Conservation (phyloP, 1,284 basidiomycete genomes). For the Moniliophthora roreri region DNA sequence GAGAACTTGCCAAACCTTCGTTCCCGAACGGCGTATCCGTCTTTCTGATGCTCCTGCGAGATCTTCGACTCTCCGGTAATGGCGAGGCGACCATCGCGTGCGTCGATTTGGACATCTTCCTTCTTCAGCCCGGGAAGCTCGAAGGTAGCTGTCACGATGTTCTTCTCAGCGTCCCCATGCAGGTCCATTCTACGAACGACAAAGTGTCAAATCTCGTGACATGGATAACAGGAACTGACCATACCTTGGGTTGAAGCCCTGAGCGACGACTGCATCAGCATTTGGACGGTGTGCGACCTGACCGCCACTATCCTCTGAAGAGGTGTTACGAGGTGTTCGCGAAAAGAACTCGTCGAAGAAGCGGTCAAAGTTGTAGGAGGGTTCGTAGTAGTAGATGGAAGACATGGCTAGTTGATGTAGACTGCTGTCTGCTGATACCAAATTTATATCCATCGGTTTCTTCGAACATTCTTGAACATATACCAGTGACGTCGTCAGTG, state of each 20-base stretch:
- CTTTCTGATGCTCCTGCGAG: constrained; percentile 8
- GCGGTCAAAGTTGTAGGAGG: constrained; percentile 21
- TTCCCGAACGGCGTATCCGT: constrained; percentile 2
- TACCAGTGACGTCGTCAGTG: no score
- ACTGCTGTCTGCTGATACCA: not conserved
- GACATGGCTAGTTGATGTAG: constrained; percentile 4
- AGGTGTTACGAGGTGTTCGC: not conserved
- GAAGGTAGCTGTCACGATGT: constrained; percentile 14
- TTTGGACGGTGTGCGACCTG: not conserved
- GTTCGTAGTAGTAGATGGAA: constrained; percentile 22
- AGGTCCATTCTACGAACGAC: constrained; percentile 13
- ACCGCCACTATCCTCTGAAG: not conserved
- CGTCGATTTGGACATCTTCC: constrained; percentile 12
- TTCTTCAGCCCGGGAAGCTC: constrained; percentile 13
- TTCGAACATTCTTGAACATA: no score
- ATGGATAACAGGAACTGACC: not conserved
- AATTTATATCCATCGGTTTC: no score
- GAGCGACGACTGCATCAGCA: not conserved
- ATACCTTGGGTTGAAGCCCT: constrained; percentile 11
- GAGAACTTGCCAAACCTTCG: constrained; percentile 15
- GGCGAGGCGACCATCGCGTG: constrained; percentile 13
- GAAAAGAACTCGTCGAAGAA: constrained; percentile 19
- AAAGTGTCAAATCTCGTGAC: no score
- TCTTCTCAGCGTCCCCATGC: constrained; percentile 8
- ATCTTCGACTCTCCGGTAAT: constrained; percentile 11